These are phyloP conservation scores for Colletotrichum euphorbiae DNA, from an alignment of 2,329 filamentous ascomycete species.

Conservation along the genomic window DNA sequence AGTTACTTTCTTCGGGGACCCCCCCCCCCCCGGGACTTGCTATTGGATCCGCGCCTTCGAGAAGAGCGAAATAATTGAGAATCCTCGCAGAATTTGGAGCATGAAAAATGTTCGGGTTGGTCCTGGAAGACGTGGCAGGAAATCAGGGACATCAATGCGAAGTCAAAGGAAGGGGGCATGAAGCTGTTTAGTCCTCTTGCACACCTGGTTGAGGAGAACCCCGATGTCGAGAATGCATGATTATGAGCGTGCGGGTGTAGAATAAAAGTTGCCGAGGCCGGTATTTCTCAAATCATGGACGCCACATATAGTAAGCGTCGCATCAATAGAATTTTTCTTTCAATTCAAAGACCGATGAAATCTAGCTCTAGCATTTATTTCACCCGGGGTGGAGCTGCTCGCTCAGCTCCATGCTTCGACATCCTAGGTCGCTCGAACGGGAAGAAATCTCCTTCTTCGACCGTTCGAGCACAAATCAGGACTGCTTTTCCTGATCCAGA, in stretches of 20 bases:
- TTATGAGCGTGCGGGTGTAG: neutral
- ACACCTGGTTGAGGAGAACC: conserved; percentile 46
- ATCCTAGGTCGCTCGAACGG: no score
- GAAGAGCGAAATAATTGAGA: no score
- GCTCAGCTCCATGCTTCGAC: no score
- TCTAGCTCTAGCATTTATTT: no score
- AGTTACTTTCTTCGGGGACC: conserved; percentile 23
- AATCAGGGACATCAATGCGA: conserved; percentile 44
- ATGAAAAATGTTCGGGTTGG: conserved; percentile 64
- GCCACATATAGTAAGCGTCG: no score
- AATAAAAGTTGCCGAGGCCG: neutral
- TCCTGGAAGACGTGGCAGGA: conserved; percentile 60
- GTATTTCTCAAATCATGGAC: no score
- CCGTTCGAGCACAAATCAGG: no score
- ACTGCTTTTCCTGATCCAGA: neutral
- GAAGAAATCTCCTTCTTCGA: no score
- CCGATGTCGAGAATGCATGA: conserved; percentile 27
- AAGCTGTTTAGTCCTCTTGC: conserved; percentile 50
- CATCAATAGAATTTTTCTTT: neutral
- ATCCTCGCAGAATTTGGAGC: conserved; percentile 50
- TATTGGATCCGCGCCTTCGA: no score
- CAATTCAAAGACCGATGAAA: no score
- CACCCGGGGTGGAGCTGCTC: no score
- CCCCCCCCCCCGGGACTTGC: neutral
- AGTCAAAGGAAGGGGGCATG: conserved; percentile 32